Conservation (phyloP, 2,329 filamentous ascomycete genomes). For the Fusarium papillatum region DNA sequence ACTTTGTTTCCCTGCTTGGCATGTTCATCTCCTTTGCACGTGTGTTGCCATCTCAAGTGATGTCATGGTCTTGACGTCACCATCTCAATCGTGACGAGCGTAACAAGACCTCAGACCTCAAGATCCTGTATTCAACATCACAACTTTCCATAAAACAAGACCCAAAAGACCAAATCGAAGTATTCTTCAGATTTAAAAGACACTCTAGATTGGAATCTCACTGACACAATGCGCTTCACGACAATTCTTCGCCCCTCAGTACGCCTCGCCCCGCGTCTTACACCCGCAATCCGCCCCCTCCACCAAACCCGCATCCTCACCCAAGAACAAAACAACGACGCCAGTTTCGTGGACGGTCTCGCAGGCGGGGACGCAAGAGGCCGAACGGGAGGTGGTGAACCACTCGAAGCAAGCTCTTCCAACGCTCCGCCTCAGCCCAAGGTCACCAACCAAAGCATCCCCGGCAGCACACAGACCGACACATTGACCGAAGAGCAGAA, state of each 20-base stretch:
- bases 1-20: not conserved
- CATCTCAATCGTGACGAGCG: too few species aligned
- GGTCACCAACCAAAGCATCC: conserved; percentile 62
- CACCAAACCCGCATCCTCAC: conserved; percentile 11
- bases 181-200: rapidly evolving
- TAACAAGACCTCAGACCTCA: conserved; percentile 1
- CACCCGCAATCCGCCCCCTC: conserved; percentile 16
- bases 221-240: conserved; percentile 25
- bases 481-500: conserved; percentile 64
- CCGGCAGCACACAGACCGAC: conserved; percentile 45
- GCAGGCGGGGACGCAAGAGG: conserved; percentile 49
- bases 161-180: not conserved
- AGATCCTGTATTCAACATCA: not conserved
- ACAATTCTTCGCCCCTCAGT: conserved; percentile 14
- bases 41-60: conserved; percentile 13
- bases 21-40: not conserved
- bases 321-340: conserved; percentile 24
- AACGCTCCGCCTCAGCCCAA: conserved; percentile 62
- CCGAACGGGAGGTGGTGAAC: conserved; percentile 54
- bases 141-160: not conserved
- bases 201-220: not conserved
- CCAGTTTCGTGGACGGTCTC: conserved; percentile 41
- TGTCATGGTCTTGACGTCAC: conserved; percentile 43
- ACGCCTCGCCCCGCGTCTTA: conserved; percentile 21
- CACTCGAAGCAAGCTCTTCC: conserved; percentile 49